Conservation (phyloP, 768 basidiomycete genomes). For the Tylopilus vinaceipallidus region DNA sequence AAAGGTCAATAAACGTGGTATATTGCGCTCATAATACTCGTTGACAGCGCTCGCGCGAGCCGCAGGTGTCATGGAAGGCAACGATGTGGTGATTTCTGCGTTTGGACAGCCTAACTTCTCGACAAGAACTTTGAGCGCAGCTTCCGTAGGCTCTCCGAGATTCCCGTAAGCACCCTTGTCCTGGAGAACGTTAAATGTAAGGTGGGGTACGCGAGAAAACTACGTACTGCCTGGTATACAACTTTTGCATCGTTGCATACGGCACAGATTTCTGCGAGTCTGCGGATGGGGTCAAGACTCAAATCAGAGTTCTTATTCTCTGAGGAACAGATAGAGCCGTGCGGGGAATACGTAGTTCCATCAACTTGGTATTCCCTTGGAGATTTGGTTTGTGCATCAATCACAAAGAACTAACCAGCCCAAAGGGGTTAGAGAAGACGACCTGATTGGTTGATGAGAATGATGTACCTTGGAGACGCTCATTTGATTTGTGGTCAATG, state of each 20-base stretch:
- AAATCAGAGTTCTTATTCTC: conserved; percentile 65
- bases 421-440: conserved; percentile 9
- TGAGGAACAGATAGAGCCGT: conserved; percentile 67
- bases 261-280: conserved; percentile 88
- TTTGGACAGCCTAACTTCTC: conserved; percentile 89
- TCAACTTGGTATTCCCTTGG: conserved; percentile 77
- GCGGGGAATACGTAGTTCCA: conserved; percentile 89
- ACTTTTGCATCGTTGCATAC: conserved; percentile 95
- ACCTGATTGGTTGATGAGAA: conserved; percentile 13
- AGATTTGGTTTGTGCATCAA: conserved; percentile 50
- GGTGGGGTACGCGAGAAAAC: neutral
- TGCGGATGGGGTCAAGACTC: conserved; percentile 68
- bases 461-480: conserved; percentile 74
- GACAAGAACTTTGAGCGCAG: conserved; percentile 89
- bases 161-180: conserved; percentile 78
- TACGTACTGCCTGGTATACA: conserved; percentile 70
- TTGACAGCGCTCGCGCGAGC: conserved; percentile 82
- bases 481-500: conserved; percentile 97
- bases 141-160: conserved; percentile 96
- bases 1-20: conserved; percentile 86
- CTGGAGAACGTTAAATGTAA: conserved; percentile 37
- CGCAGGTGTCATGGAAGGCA: conserved; percentile 53
- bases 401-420: conserved; percentile 64
- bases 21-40: conserved; percentile 72
- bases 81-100: conserved; percentile 51